A percentile compares a stretch with the other conserved stretches of the same genome.
These are phyloP conservation scores for Cymbopogon flexuosus DNA, from an alignment of 202 grass and related monocot species.

Conservation along the genomic window DNA sequence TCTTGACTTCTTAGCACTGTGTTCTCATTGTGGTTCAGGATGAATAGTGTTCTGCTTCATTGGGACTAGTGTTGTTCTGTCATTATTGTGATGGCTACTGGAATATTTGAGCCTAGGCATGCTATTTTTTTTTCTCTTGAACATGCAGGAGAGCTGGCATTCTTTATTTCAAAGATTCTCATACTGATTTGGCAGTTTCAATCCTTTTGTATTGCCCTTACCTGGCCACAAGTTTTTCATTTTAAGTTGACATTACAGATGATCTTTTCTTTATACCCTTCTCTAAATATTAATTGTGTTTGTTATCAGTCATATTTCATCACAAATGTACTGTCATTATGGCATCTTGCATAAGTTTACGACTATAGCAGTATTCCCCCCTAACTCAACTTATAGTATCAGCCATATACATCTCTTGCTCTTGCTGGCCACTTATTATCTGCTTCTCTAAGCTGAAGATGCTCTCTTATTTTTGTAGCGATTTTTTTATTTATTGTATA, in stretches of 20 bases:
- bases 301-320: background rate
- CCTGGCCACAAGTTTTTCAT: background rate
- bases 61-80: constrained; percentile 7
- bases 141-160: background rate
- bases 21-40: constrained; percentile 7
- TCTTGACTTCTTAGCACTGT: constrained; percentile 12
- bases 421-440: constrained; percentile 6
- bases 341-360: background rate
- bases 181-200: background rate
- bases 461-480: background rate
- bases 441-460: constrained; percentile 1
- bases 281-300: constrained; percentile 8
- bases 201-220: background rate
- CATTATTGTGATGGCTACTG: background rate
- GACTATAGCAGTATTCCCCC: background rate
- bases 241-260: background rate
- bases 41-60: constrained; percentile 9
- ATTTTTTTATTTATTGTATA: constrained; percentile 21
- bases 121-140: background rate
- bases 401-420: constrained; percentile 8
- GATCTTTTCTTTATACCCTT: background rate
- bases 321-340: constrained; percentile 11
- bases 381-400: background rate
- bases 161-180: constrained; percentile 6
- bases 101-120: constrained; percentile 6